Base-by-base conservation (phyloP, 192 early-diverging fungal species). In the Paraglomus brasilianum region DNA sequence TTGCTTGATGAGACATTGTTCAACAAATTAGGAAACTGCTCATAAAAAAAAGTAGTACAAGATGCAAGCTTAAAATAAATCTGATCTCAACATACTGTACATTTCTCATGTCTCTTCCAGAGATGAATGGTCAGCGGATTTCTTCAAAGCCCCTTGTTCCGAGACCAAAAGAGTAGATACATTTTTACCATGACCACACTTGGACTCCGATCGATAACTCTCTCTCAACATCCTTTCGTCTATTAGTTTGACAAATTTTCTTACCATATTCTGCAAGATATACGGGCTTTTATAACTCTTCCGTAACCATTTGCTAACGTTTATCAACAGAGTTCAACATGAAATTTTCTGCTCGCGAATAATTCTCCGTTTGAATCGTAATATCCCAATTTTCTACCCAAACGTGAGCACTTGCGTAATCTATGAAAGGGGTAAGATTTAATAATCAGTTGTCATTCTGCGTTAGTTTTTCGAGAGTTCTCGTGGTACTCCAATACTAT, bases 251-350 rank as follows among this genome's bases (percentile, higher is more conserved):
- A 40, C 15, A 39, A 42, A 17, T n/a, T 71, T 30, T 30, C 83
- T 85, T 70, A 15, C 87, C 87, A 72, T 77, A 88, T 66, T 87
- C 88, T 63, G 81, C 78, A 52, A 90, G 49, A 19, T 81, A 78
- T 3, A 81, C 56, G 0, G 88, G 88, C 58, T 85, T 87, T 4
- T 61, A 57, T 43, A 53, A 53, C 8, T 81, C 66, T 5, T 56
- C 46, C 1, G n/a, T 69, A 0, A 80, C 87, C 87, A 90, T 13
- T 64, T 45, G 3, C 78, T 73, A 45, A 78, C 74, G 19, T 78
- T n/a, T 72, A 1, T 38, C 21, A 13, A 89, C 60, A 45, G 79
- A 87, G 19, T 56, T 57, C 4, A 58, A 44, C 52, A 73, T 79
- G 51, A 81, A 80, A 19, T 50, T 59, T 24, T 83, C 72, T 8